phyloP scores from a whole-genome alignment of 2,329 filamentous ascomycete genomes.

The Didymella exigua region DNA sequence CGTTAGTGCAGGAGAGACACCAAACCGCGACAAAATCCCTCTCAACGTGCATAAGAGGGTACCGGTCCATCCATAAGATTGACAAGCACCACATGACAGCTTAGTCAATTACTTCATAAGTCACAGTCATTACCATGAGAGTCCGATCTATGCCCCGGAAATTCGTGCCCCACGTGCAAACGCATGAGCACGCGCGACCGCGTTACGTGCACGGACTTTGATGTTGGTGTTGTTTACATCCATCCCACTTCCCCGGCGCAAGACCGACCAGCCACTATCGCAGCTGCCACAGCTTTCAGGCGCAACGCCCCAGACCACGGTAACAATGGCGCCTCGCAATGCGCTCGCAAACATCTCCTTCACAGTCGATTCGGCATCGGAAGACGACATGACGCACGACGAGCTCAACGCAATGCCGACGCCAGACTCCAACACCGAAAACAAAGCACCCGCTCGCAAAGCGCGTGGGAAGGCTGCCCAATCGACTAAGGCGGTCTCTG shows the following conservation, averaged over 20 bases:
- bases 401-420: slow-evolving; percentile 46
- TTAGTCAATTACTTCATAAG: no score
- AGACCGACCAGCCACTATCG: slow-evolving; percentile 9
- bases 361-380: slow-evolving; percentile 49
- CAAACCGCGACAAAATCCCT: no score
- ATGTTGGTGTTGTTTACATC: slow-evolving; percentile 15
- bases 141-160: no score
- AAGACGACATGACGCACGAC: slow-evolving; percentile 48
- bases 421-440: slow-evolving; percentile 50
- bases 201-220: slow-evolving; percentile 2
- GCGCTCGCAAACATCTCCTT: slow-evolving; percentile 45
- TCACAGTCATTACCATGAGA: no score
- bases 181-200: slow-evolving; percentile 9
- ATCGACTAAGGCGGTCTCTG: slow-evolving; percentile 28
- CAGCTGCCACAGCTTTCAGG: slow-evolving; percentile 1
- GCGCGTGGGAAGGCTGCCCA: slow-evolving; percentile 40
- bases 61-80: no score
- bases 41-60: no score
- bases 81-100: background rate
- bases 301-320: slow-evolving; percentile 1
- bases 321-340: slow-evolving; percentile 42
- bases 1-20: no score
- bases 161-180: background rate
- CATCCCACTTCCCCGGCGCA: slow-evolving; percentile 11
- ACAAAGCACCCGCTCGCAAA: slow-evolving; percentile 44